A percentile compares a stretch with the other conserved stretches of the same genome.
phyloP scores from a whole-genome alignment of 2,329 filamentous ascomycete genomes.

The Elsinoe fawcettii region DNA sequence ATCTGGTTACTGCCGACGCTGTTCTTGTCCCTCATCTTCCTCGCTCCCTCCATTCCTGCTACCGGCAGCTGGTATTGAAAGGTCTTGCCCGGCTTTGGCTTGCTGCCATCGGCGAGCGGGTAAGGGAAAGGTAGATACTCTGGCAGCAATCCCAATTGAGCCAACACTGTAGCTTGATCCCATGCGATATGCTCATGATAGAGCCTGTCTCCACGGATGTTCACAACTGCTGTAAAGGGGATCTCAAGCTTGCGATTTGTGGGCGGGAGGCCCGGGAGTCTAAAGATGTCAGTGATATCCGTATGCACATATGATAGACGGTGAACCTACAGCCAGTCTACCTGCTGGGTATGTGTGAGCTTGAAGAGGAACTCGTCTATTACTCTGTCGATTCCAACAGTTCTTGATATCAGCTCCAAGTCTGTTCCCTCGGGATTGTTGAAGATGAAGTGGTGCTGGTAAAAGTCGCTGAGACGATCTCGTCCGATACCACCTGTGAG shows the following conservation, averaged over 20 bases:
- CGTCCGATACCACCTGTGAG: conserved; percentile 62
- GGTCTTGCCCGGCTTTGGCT: conserved; percentile 33
- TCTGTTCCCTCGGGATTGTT: conserved; percentile 60
- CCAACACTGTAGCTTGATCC: conserved; percentile 58
- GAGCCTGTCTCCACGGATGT: conserved; percentile 58
- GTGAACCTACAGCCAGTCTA: conserved; percentile 51
- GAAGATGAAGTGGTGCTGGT: conserved; percentile 66
- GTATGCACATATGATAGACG: background rate
- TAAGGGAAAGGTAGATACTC: conserved; percentile 59
- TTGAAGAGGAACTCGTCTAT: conserved; percentile 46
- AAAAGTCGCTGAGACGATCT: conserved; percentile 56
- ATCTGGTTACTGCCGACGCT: conserved; percentile 49
- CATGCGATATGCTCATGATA: conserved; percentile 66
- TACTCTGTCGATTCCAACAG: conserved; percentile 53
- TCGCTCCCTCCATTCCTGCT: conserved; percentile 47
- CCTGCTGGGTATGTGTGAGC: conserved; percentile 46
- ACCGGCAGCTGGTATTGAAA: conserved; percentile 57
- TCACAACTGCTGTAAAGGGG: conserved; percentile 58
- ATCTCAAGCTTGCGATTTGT: conserved; percentile 49
- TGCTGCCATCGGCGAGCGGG: conserved; percentile 33
- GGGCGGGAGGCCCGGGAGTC: conserved; percentile 38
- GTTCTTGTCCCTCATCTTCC: conserved; percentile 46
- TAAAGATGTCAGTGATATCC: conserved; percentile 37
- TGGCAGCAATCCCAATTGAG: conserved; percentile 38
- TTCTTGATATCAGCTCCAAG: conserved; percentile 63